phyloP scores from a whole-genome alignment of 2,329 filamentous ascomycete genomes.

The Aspergillus sp. region DNA sequence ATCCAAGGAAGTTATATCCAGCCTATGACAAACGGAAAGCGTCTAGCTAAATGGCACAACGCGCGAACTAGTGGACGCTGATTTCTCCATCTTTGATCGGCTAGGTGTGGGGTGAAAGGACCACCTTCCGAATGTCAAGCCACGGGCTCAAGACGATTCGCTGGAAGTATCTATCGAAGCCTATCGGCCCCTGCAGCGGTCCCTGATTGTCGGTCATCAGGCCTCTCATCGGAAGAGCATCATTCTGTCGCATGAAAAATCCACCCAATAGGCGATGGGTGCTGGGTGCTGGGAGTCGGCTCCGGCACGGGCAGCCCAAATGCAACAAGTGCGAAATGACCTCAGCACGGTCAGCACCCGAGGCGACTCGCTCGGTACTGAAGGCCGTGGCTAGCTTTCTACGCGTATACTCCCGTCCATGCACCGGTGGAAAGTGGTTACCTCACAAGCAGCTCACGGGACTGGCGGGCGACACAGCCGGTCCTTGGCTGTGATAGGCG shows the following conservation, averaged over 20 bases:
- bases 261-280: not conserved
- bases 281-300: not conserved
- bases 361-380: constrained; percentile 12
- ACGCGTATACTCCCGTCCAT: not conserved
- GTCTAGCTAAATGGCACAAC: not conserved
- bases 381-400: not conserved
- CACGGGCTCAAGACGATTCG: not conserved
- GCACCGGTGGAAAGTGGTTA: not conserved
- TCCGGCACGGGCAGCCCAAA: not conserved
- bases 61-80: not conserved
- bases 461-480: not conserved
- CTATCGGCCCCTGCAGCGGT: not conserved
- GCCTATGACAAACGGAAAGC: not conserved
- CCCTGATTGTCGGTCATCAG: not conserved
- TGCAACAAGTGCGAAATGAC: not conserved
- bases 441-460: not conserved
- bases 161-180: not conserved
- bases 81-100: not conserved
- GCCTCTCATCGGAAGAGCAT: not conserved
- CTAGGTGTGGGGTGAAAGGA: not conserved
- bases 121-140: not conserved
- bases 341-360: not conserved
- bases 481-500: not conserved
- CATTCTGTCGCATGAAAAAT: not conserved
- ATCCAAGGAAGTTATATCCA: constrained; percentile 8